Percentiles rank a stretch among this genome's conserved stretches.
These are phyloP conservation scores for Cryptomeria japonica DNA, from an alignment of 75 land plant genomes.

Conservation along the genomic window DNA sequence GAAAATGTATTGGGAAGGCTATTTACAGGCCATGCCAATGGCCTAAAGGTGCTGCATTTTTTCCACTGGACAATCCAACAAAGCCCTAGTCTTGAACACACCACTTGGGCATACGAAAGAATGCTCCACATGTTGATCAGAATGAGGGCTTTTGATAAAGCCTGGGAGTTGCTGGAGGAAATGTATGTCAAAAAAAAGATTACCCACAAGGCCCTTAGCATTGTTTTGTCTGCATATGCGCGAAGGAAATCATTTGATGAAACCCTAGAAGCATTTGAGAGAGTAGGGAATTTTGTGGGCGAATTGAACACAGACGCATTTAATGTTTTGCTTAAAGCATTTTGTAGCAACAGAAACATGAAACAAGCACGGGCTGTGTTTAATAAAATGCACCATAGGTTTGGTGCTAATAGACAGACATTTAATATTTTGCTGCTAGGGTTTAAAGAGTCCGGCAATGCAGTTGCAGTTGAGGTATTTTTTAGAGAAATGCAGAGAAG, in stretches of 20 bases:
- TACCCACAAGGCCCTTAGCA: conserved; percentile 42
- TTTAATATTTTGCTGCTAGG: conserved; percentile 65
- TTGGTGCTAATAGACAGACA: conserved; percentile 30
- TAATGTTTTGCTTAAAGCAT: conserved; percentile 53
- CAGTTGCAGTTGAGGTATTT: conserved; percentile 48
- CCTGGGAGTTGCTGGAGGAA: conserved; percentile 34
- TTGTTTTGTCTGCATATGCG: conserved; percentile 37
- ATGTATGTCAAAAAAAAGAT: conserved; percentile 23
- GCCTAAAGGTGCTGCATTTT: conserved; percentile 43
- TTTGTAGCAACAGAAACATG: conserved; percentile 45
- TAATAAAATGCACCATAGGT: conserved; percentile 35
- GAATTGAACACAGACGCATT: conserved; percentile 43
- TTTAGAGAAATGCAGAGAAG: conserved; percentile 54
- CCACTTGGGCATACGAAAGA: conserved; percentile 33
- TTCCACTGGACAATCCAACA: conserved; percentile 30
- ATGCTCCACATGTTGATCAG: conserved; percentile 49
- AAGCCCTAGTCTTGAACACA: conserved; percentile 1
- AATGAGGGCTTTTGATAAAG: conserved; percentile 37
- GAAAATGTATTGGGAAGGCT: conserved; percentile 53
- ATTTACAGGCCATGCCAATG: conserved; percentile 40
- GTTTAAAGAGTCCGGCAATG: conserved; percentile 51
- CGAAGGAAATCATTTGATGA: conserved; percentile 35
- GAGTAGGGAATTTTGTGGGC: conserved; percentile 32
- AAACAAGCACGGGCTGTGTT: conserved; percentile 50
- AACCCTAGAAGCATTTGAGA: conserved; percentile 48